These are phyloP conservation scores for Bassia scoparia DNA, from an alignment of 148 eudicot genomes.

Conservation along the genomic window DNA sequence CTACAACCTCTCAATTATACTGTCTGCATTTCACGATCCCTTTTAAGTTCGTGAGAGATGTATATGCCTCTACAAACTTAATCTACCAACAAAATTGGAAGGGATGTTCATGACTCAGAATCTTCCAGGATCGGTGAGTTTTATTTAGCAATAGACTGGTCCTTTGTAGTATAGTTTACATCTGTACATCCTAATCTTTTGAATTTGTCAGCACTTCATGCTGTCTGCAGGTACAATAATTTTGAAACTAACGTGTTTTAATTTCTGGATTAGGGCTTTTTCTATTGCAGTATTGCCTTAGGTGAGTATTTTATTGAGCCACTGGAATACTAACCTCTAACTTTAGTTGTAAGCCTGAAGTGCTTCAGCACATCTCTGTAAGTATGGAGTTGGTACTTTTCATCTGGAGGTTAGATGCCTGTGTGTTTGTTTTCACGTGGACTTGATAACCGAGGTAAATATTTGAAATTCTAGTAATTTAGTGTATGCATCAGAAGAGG, in stretches of 20 bases:
- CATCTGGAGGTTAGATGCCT: neutral
- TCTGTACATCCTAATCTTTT: neutral
- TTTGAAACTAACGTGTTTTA: conserved; percentile 10
- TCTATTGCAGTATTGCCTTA: conserved; percentile 66
- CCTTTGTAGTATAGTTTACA: neutral
- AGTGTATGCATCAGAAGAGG: neutral
- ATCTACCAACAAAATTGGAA: conserved; percentile 54
- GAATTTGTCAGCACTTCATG: neutral
- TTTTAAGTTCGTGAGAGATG: neutral
- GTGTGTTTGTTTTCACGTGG: neutral
- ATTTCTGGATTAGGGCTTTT: conserved; percentile 61
- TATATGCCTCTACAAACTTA: conserved; percentile 9
- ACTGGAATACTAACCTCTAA: conserved; percentile 63
- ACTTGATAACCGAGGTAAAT: neutral
- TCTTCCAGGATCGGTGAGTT: conserved; percentile 65
- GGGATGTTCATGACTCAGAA: conserved; percentile 58
- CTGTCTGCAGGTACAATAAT: neutral
- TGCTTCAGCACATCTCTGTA: conserved; percentile 65
- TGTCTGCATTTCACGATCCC: neutral
- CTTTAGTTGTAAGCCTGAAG: conserved; percentile 70
- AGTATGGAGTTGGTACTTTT: conserved; percentile 26
- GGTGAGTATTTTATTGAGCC: conserved; percentile 82
- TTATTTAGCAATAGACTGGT: neutral
- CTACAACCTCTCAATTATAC: neutral
- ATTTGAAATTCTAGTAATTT: neutral